Base-by-base conservation (phyloP, 371 early-diverging fungal genomes). In the Actinomucor elegans region DNA sequence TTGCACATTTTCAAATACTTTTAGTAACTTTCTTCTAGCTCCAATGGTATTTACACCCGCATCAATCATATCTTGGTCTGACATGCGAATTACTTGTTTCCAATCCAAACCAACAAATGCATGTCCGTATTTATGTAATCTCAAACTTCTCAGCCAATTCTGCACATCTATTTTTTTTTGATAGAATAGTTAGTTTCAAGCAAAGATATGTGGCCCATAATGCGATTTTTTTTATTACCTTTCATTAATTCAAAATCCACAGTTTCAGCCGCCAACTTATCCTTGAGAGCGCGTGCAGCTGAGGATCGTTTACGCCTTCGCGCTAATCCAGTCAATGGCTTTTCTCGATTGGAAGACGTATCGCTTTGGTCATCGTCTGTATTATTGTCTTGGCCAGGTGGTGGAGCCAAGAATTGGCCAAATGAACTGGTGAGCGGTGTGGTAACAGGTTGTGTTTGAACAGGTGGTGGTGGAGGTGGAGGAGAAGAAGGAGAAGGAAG, bases 91-190 rank as follows among this genome's bases (percentile, higher is more conserved):
- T 34, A 97, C 89, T 28, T 91, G 90, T 29, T 81, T 81, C 94
- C 94, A 96, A 47, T 86, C 74, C 80, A 93, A 81, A 12, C 85
- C 87, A 33, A 91, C 86, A 74, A 98, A 96, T 14, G 91, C 82
- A 44, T 82, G 73, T 2, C 92, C 89, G 74, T 98, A 98, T 75
- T 97, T 98, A 78, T 98, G 98, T 59, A 98, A 74, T 29, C 98
- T 84, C 37, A 96, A 75, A 54, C 86, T 85, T 45, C 93, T 80
- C 48, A 98, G 77, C 97, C 96, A 98, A 36, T 82, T 81, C 23
- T 95, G 94, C 53, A 96, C 89, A 76, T 98, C 97, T 87, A 55
- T 15, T 15, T 40, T 4, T 8, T 23, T 11, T 7, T 17, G 10
- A 15, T n/a, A 18, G 0, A 10, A 20, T 3, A 37, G 38, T 37